phyloP scores from a whole-genome alignment of 176 grass and related monocot genomes.

The Lolium perenne region DNA sequence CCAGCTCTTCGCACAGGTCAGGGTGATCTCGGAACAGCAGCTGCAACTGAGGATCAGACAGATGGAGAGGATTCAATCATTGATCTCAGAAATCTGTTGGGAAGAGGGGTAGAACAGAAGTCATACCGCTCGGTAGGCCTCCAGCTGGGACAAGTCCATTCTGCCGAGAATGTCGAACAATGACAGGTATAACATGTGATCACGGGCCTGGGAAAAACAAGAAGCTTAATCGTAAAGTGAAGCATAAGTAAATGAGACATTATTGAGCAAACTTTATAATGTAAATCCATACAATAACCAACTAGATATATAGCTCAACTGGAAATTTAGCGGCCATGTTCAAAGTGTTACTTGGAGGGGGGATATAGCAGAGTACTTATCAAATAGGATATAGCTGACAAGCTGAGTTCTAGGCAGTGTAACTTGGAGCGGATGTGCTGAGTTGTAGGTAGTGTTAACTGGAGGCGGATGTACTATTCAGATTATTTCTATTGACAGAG shows the following conservation, averaged over 20 bases:
- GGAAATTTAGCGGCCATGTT: too few species aligned
- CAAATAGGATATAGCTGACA: too few species aligned
- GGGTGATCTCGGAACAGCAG: constrained; percentile 57
- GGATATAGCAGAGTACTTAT: too few species aligned
- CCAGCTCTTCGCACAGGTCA: constrained; percentile 54
- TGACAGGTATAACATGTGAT: constrained; percentile 60
- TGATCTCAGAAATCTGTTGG: background rate
- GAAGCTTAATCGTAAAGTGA: background rate
- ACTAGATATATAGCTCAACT: too few species aligned
- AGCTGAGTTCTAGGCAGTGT: background rate
- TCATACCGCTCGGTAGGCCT: constrained; percentile 60
- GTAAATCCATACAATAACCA: too few species aligned
- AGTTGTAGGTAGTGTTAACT: background rate
- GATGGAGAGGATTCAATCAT: background rate
- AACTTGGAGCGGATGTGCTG: background rate
- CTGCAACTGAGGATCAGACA: constrained; percentile 51
- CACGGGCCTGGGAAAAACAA: constrained; percentile 55
- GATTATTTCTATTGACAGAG: background rate
- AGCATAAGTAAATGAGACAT: background rate
- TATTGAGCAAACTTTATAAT: background rate
- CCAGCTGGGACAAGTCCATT: constrained; percentile 42
- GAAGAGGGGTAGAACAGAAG: background rate
- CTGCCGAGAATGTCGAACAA: constrained; percentile 65
- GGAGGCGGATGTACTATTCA: background rate
- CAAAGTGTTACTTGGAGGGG: too few species aligned